Evolutionary conservation across 768 basidiomycete genomes (phyloP), one percentile per base, ranked within the genome.

Genomic region (Pulveroboletus sp.): DNA sequence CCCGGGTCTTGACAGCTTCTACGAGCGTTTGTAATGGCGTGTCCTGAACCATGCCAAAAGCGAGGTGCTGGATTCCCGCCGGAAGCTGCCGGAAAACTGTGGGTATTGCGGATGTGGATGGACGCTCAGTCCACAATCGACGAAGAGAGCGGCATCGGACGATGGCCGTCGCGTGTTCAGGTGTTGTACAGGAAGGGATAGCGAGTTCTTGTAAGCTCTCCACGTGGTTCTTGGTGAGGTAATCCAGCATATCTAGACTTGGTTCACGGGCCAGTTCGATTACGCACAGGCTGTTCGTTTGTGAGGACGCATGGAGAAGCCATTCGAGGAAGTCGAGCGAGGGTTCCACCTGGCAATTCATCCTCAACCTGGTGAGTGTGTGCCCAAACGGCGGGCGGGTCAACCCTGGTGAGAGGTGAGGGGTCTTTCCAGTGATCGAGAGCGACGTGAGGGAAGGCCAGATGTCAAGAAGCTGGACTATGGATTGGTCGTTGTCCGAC

Each of bases 281-380:
- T 28, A 70, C 65, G 47, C 72, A 72, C 40, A 86, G 71, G 52
- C 68, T 68, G 21, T 53, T 58, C n/a, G 73, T 72, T 39, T 63
- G 64, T 21, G 66, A 56, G 31, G 84, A 83, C 49, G 78, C 73
- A 58, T 79, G 76, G 24, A 87, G 79, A 49, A 89, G 78, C 86
- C 86, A 87, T 33, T 76, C 71, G 57, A 85, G 68, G 65, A 87
- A 82, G 32, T 83, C 81, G 40, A 78, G 61, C 3, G 81, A 76
- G 18, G 84, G 82, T 7, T 78, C 66, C n/a, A 71, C 63, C 61
- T 86, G 85, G 65, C 82, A 81, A 67, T 85, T 85, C 68, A 86
- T 73, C 50, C 77, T 74, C 36, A 89, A 71, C 57, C 76, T 71
- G 46, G 75, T 61, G 26, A 85, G 73, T 11, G 74, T 66, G 57